Evolutionary conservation across 2,329 filamentous ascomycete genomes (phyloP), one percentile per base, ranked within the genome.

Genomic region (Colletotrichum navitas): DNA sequence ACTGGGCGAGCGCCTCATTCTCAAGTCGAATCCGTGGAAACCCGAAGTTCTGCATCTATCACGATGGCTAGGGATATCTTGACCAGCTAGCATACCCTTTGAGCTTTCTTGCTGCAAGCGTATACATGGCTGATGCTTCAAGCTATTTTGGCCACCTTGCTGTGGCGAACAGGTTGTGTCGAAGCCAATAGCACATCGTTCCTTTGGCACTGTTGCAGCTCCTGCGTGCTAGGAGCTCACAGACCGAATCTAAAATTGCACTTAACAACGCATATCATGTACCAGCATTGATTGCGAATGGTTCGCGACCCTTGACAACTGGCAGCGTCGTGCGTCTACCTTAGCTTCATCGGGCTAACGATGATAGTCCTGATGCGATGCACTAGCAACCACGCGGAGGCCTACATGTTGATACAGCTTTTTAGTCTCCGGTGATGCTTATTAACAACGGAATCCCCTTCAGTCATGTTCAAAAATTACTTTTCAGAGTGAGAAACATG

Each of bases 251-350:
- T 47, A 55, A 34, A 36, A 41, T 8, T 7, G 39, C 39, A 36
- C 16, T n/a, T 47, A 63, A 64, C 41, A 49, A 39, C 62, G 12
- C 47, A 59, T 14, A 29, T 5, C 14, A 36, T 52, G n/a, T 26
- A 18, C 36, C n/a, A 3, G 32, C 14, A 39, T 14, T 56, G 3
- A 11, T 24, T 16, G 21, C 29, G 59, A 52, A 41, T 60, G 39
- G 51, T 1, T 43, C 6, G 3, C 16, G 18, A 29, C 32, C 59
- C 45, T 47, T 64, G 69, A 72, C 69, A 72, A 72, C 66, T 72
- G 69, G 69, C 69, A 69, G 24, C 59, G 54, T 66, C 64, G 68
- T 49, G 54, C 39, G 18, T 2, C 16, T 11, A 26, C 43, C 41
- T 63, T 29, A 32, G 34, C n/a, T 63, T 43, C 21, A 51, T 60